Conservation (phyloP, 331 rosid genomes). For the Cucumis variabilis region DNA sequence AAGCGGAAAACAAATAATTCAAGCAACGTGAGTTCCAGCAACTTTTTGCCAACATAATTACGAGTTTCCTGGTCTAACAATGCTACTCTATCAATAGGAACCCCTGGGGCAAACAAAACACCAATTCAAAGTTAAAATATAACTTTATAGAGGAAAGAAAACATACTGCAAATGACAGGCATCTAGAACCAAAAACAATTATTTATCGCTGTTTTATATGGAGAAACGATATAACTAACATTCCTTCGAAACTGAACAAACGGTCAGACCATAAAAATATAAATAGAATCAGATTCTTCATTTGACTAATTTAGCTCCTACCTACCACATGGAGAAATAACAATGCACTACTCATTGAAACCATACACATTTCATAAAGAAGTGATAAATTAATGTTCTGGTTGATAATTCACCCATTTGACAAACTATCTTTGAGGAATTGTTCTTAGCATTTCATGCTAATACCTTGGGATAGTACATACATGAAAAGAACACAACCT, state of each 20-base stretch:
- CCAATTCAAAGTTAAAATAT: neutral
- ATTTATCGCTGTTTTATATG: too few relatives aligned
- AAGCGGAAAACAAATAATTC: slow-evolving; percentile 82
- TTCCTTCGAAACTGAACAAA: neutral
- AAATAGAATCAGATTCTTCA: neutral
- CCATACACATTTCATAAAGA: neutral
- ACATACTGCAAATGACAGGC: neutral
- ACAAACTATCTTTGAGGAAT: slow-evolving; percentile 1
- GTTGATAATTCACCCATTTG: neutral
- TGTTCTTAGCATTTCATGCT: neutral
- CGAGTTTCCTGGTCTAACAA: slow-evolving; percentile 84
- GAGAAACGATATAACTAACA: neutral
- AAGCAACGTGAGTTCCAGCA: slow-evolving; percentile 83
- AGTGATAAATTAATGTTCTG: neutral
- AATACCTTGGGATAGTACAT: neutral
- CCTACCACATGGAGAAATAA: neutral
- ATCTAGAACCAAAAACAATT: neutral
- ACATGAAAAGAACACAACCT: neutral
- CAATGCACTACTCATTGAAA: neutral
- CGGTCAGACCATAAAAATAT: slow-evolving; percentile 1
- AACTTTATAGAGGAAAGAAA: slow-evolving; percentile 9
- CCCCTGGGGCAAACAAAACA: slow-evolving; percentile 67
- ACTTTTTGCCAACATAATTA: slow-evolving; percentile 77
- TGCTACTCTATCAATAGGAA: slow-evolving; percentile 92
- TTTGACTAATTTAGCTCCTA: neutral